phyloP scores from a whole-genome alignment of 1,284 basidiomycete genomes.

The Irpex sp. region DNA sequence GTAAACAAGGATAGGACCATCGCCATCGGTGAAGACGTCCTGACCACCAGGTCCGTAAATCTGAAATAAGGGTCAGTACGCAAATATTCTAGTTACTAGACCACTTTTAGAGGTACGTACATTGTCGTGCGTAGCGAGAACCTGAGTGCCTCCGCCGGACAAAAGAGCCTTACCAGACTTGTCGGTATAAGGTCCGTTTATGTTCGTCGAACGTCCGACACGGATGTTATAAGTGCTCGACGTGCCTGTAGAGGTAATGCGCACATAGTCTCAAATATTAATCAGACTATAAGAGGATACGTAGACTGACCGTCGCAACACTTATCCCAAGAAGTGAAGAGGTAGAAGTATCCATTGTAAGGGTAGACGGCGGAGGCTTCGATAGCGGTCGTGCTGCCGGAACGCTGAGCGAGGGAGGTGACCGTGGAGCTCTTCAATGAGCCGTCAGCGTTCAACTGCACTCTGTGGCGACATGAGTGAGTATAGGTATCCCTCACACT shows the following conservation, averaged over 20 bases:
- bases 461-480: background rate
- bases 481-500: no score
- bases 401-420: conserved; percentile 42
- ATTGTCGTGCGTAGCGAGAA: conserved; percentile 43
- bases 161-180: conserved; percentile 40
- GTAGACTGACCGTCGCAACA: conserved; percentile 36
- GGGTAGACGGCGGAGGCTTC: conserved; percentile 48
- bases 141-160: conserved; percentile 49
- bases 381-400: conserved; percentile 37
- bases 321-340: conserved; percentile 55
- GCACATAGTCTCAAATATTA: no score
- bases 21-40: conserved; percentile 33
- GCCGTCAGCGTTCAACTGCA: conserved; percentile 30
- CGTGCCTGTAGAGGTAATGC: conserved; percentile 28
- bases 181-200: conserved; percentile 46
- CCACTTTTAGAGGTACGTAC: conserved; percentile 19
- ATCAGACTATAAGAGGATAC: no score
- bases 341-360: conserved; percentile 45
- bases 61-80: conserved; percentile 19
- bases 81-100: background rate
- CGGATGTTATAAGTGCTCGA: conserved; percentile 57
- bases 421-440: conserved; percentile 34
- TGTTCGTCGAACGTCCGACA: conserved; percentile 45
- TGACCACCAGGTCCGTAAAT: conserved; percentile 46
- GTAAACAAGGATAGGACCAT: conserved; percentile 39